A percentile compares a stretch with the other conserved stretches of the same genome.
These are phyloP conservation scores for Talaromyces thailandensis DNA, from an alignment of 495 filamentous ascomycete genomes.

Conservation along the genomic window DNA sequence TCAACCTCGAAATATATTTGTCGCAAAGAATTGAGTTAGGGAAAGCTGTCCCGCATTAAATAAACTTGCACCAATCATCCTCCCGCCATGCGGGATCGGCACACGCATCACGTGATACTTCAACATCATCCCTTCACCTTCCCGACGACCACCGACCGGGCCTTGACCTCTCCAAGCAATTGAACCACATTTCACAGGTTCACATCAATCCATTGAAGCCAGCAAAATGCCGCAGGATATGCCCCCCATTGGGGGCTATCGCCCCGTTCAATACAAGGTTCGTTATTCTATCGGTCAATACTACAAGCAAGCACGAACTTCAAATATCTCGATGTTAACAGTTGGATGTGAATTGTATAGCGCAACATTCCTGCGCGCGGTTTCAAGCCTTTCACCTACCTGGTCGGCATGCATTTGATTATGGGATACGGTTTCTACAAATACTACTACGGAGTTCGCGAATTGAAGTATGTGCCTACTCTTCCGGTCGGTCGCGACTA, in stretches of 20 bases:
- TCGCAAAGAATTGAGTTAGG: neutral
- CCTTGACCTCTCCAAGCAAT: neutral
- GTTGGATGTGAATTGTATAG: constrained; percentile 27
- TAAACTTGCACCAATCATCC: neutral
- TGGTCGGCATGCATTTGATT: constrained; percentile 61
- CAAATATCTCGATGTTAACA: neutral
- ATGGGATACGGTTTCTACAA: constrained; percentile 89
- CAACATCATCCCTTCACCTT: constrained; percentile 25
- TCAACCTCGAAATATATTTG: neutral
- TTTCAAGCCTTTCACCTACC: constrained; percentile 72
- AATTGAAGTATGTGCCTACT: constrained; percentile 64
- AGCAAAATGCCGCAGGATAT: constrained; percentile 66
- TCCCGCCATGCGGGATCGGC: no score
- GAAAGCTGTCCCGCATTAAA: constrained; percentile 13
- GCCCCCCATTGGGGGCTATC: constrained; percentile 89
- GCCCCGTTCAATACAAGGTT: constrained; percentile 92
- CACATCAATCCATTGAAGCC: constrained; percentile 7
- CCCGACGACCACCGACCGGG: constrained; percentile 9
- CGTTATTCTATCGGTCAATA: constrained; percentile 15
- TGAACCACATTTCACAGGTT: neutral
- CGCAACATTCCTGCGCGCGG: constrained; percentile 89
- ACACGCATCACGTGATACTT: constrained; percentile 23
- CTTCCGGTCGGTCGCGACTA: neutral
- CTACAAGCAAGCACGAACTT: constrained; percentile 2
- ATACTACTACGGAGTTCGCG: constrained; percentile 64